Evolutionary conservation across 768 basidiomycete genomes (phyloP).

Genomic region (Rhizopogon sp.): DNA sequence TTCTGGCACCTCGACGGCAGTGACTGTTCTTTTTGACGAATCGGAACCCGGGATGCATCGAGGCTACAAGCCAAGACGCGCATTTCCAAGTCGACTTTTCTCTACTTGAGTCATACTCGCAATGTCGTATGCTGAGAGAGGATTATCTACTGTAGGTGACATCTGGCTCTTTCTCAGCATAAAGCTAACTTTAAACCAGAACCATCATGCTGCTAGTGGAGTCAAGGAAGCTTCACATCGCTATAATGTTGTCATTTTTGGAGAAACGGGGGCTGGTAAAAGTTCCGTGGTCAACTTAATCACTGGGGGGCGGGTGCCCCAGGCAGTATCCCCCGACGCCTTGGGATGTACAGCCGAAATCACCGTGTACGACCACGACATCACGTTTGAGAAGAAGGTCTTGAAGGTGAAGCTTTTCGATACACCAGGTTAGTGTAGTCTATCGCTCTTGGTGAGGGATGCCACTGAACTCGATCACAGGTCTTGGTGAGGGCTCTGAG

Average conservation of each 20-base stretch:
- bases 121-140: background rate
- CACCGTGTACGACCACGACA: background rate
- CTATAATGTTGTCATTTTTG: constrained; percentile 25
- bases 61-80: background rate
- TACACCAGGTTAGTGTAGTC: constrained; percentile 1
- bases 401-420: constrained; percentile 11
- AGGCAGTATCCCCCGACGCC: constrained; percentile 15
- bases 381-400: background rate
- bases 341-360: constrained; percentile 9
- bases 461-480: constrained; percentile 14
- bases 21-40: too few species aligned
- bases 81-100: too few species aligned
- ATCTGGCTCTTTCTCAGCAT: background rate
- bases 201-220: too few species aligned
- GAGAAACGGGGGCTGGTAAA: constrained; percentile 28
- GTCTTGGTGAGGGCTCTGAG: constrained; percentile 6
- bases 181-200: background rate
- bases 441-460: constrained; percentile 8
- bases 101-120: background rate
- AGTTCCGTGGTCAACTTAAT: constrained; percentile 28
- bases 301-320: constrained; percentile 27
- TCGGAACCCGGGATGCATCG: too few species aligned
- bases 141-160: background rate
- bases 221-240: background rate
- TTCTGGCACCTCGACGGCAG: too few species aligned